Evolutionary conservation across 345 rosid species (phyloP), one percentile per base, ranked within the genome.

Genomic region (Gossypium arboreum): DNA sequence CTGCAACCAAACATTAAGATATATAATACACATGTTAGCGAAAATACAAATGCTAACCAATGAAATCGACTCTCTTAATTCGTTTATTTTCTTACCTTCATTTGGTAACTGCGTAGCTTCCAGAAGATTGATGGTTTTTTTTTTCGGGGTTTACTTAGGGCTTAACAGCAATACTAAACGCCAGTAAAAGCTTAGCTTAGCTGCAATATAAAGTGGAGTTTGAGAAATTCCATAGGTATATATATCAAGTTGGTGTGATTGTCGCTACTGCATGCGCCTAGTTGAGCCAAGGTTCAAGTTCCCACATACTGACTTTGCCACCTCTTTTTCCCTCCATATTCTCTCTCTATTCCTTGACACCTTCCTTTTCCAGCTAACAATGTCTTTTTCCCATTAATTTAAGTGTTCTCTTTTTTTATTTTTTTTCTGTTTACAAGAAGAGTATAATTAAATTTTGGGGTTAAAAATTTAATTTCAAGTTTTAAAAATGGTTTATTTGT

Each of bases 261-360:
- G 16, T 17, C 39, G 43, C 34, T 27, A 12, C 17, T 60, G n/a
- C 41, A 3, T 56, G 13, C 13, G 71, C 55, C 57, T 73, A 73
- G 73, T 75, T 72, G 80, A 70, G 20, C 41, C 12, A 70, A 47
- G 81, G 87, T 84, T 79, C 83, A 87, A 87, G 87, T 87, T 87
- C 87, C 88, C 80, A 82, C 81, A 62, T 78, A 51, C 45, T 8
- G 74, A 79, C 82, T 73, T 79, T 82, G 78, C 82, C 72, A 74
- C 80, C 66, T 75, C 25, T 67, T 45, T 51, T n/a, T 34, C 50
- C 24, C 61, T 20, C 61, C 27, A 18, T 56, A 2, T 3, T 55
- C 44, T 34, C 18, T 54, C 69, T 48, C 34, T 22, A 10, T 24
- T 44, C 18, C 15, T 13, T 25, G 74, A 68, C 78, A 58, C 64